A percentile compares a stretch with the other conserved stretches of the same genome.
Conservation (phyloP, 768 basidiomycete species). For the Podaxis sp. region DNA sequence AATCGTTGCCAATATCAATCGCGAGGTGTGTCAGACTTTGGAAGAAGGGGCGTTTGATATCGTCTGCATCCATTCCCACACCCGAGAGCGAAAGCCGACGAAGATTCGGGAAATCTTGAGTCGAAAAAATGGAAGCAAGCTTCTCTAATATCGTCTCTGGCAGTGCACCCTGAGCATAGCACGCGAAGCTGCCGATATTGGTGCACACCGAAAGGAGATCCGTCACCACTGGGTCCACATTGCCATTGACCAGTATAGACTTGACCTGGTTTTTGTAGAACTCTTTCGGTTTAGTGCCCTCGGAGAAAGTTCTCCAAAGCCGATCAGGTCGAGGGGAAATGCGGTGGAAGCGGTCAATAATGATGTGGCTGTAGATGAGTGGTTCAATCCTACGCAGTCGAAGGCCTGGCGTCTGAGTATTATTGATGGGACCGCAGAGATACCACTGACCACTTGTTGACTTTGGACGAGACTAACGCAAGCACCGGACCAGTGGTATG, state of each 20-base stretch:
- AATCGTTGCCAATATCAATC: slow-evolving; percentile 1
- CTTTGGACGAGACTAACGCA: neutral
- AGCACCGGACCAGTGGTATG: neutral
- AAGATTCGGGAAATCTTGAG: slow-evolving; percentile 1
- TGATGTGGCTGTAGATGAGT: slow-evolving; percentile 5
- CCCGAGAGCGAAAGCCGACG: slow-evolving; percentile 3
- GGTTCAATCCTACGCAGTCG: neutral
- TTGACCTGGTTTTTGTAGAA: slow-evolving; percentile 4
- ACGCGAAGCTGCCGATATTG: neutral
- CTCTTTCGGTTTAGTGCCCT: neutral
- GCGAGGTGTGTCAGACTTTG: slow-evolving; percentile 4
- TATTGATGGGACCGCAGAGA: neutral
- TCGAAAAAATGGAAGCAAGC: neutral
- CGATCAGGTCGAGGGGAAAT: slow-evolving; percentile 3
- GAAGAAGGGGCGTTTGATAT: neutral
- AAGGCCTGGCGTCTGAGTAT: neutral
- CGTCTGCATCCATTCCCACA: neutral
- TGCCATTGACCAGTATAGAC: slow-evolving; percentile 2
- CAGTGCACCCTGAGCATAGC: slow-evolving; percentile 2
- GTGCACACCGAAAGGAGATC: slow-evolving; percentile 2
- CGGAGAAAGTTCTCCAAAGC: slow-evolving; percentile 8
- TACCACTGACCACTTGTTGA: neutral
- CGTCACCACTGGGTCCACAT: slow-evolving; percentile 3
- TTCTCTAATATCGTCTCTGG: slow-evolving; percentile 4
- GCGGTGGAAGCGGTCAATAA: slow-evolving; percentile 1